These are phyloP conservation scores for Pythium angustatum DNA, from an alignment of 352 stramenopile species.

Conservation along the genomic window DNA sequence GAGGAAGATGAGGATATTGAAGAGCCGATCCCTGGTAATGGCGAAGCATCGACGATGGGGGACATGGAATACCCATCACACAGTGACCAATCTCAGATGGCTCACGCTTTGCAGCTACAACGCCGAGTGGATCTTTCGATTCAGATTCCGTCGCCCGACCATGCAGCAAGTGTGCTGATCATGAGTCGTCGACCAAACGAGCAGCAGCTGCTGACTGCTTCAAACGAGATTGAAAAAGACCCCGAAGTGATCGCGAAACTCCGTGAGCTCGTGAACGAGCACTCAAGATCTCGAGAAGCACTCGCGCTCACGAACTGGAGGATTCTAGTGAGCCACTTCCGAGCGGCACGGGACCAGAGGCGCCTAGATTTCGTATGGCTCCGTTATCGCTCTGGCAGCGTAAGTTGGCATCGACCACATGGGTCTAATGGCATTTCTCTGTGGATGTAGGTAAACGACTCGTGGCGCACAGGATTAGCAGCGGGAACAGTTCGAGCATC, in stretches of 20 bases:
- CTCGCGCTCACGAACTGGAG: constrained; percentile 44
- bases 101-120: not conserved
- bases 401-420: too few relatives aligned
- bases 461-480: constrained; percentile 6
- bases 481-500: not conserved
- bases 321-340: constrained; percentile 44
- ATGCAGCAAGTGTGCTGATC: not conserved
- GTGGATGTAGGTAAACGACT: constrained; percentile 17
- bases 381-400: not conserved
- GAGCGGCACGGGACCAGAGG: constrained; percentile 27
- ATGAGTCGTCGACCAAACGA: not conserved
- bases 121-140: constrained; percentile 8
- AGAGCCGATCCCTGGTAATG: too few relatives aligned
- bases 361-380: constrained; percentile 47
- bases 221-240: constrained; percentile 33
- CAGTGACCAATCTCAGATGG: not conserved
- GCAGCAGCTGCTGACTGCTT: not conserved
- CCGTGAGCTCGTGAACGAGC: constrained; percentile 43
- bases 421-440: too few relatives aligned
- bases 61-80: too few relatives aligned
- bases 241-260: constrained; percentile 54
- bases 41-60: too few relatives aligned
- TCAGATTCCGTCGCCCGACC: constrained; percentile 14
- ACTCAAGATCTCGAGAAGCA: constrained; percentile 26
- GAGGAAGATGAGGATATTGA: constrained; percentile 19